Conservation (phyloP, 2,329 filamentous ascomycete species). For the Diaporthe helianthi region DNA sequence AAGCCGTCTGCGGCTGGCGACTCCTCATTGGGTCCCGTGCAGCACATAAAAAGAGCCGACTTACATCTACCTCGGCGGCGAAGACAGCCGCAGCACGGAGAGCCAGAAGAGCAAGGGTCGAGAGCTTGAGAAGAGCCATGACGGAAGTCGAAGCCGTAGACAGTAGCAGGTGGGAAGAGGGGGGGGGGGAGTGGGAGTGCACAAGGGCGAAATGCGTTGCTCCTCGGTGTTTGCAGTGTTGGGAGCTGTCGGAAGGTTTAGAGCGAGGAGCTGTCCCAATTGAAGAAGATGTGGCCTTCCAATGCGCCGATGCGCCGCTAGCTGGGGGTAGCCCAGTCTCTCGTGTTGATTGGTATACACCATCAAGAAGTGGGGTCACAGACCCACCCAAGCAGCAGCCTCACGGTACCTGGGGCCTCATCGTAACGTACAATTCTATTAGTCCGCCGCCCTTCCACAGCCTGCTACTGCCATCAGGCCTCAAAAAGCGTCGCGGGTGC, state of each 20-base stretch:
- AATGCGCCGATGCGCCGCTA: slow-evolving; percentile 23
- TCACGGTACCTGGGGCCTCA: neutral
- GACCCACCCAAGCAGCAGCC: neutral
- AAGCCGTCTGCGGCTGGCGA: neutral
- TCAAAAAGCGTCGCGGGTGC: slow-evolving; percentile 31
- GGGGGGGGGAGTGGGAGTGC: slow-evolving; percentile 23
- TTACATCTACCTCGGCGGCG: slow-evolving; percentile 64
- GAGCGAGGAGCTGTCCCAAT: slow-evolving; percentile 31
- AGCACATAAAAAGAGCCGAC: slow-evolving; percentile 44
- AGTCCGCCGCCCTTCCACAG: too few relatives aligned
- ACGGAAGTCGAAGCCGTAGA: slow-evolving; percentile 41
- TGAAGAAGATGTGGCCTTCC: slow-evolving; percentile 36
- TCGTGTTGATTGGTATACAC: slow-evolving; percentile 1
- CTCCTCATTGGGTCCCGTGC: slow-evolving; percentile 31
- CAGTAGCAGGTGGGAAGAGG: slow-evolving; percentile 26
- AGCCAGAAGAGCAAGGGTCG: slow-evolving; percentile 75
- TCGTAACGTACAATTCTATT: too few relatives aligned
- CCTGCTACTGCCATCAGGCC: slow-evolving; percentile 14
- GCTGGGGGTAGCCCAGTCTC: slow-evolving; percentile 22
- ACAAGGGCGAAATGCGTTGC: slow-evolving; percentile 31
- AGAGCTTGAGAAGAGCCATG: slow-evolving; percentile 79
- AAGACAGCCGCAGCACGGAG: slow-evolving; percentile 71
- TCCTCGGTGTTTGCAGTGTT: slow-evolving; percentile 25
- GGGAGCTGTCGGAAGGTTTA: slow-evolving; percentile 18
- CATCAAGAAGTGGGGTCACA: slow-evolving; percentile 5